Conservation (phyloP, 306 rosid species). For the Alnus glutinosa region DNA sequence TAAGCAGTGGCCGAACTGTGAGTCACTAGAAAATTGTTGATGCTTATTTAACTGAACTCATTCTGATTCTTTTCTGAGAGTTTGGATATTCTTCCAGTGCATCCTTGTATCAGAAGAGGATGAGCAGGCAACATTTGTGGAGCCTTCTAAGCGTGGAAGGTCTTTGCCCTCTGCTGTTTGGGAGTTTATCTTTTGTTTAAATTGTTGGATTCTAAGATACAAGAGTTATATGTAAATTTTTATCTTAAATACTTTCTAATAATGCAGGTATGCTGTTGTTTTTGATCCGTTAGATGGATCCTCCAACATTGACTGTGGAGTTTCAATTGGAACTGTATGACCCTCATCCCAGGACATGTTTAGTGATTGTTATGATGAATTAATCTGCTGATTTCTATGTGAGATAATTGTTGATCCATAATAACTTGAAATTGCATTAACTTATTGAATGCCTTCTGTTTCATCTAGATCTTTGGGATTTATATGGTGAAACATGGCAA, state of each 20-base stretch:
- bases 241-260: not conserved
- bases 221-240: not conserved
- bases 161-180: constrained; percentile 12
- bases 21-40: constrained; percentile 32
- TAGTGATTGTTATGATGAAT: not conserved
- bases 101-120: constrained; percentile 98
- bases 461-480: constrained; percentile 82
- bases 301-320: constrained; percentile 90
- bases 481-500: constrained; percentile 56
- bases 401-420: constrained; percentile 21
- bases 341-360: not conserved
- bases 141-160: constrained; percentile 63
- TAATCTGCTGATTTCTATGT: constrained; percentile 17
- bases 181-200: not conserved
- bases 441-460: constrained; percentile 37
- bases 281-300: constrained; percentile 83
- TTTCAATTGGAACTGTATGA: constrained; percentile 92
- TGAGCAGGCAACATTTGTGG: constrained; percentile 82
- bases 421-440: constrained; percentile 28
- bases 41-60: constrained; percentile 10
- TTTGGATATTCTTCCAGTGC: constrained; percentile 48
- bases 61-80: constrained; percentile 30
- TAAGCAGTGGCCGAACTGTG: constrained; percentile 95
- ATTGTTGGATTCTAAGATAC: not conserved
- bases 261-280: constrained; percentile 77